A percentile compares a stretch with the other conserved stretches of the same genome.
Evolutionary conservation across 2,329 filamentous ascomycete species (phyloP).

Genomic region (Dactylellina haptotyla): DNA sequence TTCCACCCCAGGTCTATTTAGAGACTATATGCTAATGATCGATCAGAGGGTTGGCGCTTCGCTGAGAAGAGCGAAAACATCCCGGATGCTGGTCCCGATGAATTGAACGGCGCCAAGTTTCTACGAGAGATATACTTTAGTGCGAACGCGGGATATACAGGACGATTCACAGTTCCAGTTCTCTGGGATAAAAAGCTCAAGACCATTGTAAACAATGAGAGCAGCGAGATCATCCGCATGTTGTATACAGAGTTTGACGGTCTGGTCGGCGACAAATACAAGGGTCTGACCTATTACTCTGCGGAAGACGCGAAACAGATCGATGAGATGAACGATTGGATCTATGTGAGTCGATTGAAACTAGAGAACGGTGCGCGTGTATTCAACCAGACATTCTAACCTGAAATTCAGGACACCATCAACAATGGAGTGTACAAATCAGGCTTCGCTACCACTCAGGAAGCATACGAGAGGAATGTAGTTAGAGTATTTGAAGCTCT

Average conservation of each 20-base stretch:
- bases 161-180: slow-evolving; percentile 87
- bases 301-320: slow-evolving; percentile 72
- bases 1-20: slow-evolving; percentile 59
- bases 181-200: slow-evolving; percentile 81
- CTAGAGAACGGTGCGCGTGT: too few species aligned
- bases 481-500: slow-evolving; percentile 77
- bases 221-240: slow-evolving; percentile 92
- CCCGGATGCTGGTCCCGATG: slow-evolving; percentile 69
- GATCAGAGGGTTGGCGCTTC: slow-evolving; percentile 78
- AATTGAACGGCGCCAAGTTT: slow-evolving; percentile 77
- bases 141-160: slow-evolving; percentile 75
- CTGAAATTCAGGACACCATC: slow-evolving; percentile 65
- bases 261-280: slow-evolving; percentile 70
- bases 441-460: slow-evolving; percentile 85
- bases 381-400: too few species aligned
- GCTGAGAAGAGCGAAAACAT: slow-evolving; percentile 71
- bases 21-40: neutral
- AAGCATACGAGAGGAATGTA: slow-evolving; percentile 82
- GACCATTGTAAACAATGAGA: slow-evolving; percentile 89
- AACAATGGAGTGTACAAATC: slow-evolving; percentile 73
- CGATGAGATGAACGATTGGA: slow-evolving; percentile 82
- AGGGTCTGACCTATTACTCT: slow-evolving; percentile 75
- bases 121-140: slow-evolving; percentile 83
- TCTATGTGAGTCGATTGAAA: slow-evolving; percentile 71
- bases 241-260: slow-evolving; percentile 83